Base-by-base conservation (phyloP, 1,139 yeast genomes). In the Magnusiomyces suaveolens region DNA sequence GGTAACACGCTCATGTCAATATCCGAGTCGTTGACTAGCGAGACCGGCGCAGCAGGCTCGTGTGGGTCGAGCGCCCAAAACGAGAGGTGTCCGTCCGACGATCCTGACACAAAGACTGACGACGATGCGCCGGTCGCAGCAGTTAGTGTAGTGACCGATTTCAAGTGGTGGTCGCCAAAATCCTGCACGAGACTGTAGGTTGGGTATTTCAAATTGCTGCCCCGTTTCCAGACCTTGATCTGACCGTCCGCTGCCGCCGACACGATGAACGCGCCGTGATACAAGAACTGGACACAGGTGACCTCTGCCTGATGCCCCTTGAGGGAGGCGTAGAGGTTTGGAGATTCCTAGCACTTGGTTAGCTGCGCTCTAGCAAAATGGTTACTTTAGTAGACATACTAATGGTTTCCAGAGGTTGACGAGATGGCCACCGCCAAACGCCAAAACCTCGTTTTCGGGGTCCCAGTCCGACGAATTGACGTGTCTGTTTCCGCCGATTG, bases 401-500 rank as follows among this genome's bases (percentile, higher is more conserved):
- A 56, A 47, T 81, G 92, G 87, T 38, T 76, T 70, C 94, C 95
- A 87, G 46, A 88, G 67, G 0, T 94, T 94, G 49, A 89, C 72
- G n/a, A 80, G 77, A 52, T 75, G 76, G 1, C 82, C 82, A 0
- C 95, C 92, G 12, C 95, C 96, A 69, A 74, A 88, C 0, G 95
- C 96, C 10, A 86, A 75, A 3, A 78, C 57, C 23, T 73, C 68
- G 16, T 64, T 64, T 0, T 58, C 56, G 0, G 66, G 59, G 59
- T 75, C 74, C 64, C 77, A 80, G 63, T 83, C 94, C 10, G 87
- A 79, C 2, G 80, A 83, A 61, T 78, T 80, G 12, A 85, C 77
- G 63, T 85, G 90, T 60, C 80, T 79, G 66, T 88, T 88, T 36
- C 90, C 94, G 6, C 96, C 97, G 18, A 83, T 75, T 61, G 87